Evolutionary conservation across 805 yeast species (phyloP).

Genomic region (Ogataea chonburiensis): DNA sequence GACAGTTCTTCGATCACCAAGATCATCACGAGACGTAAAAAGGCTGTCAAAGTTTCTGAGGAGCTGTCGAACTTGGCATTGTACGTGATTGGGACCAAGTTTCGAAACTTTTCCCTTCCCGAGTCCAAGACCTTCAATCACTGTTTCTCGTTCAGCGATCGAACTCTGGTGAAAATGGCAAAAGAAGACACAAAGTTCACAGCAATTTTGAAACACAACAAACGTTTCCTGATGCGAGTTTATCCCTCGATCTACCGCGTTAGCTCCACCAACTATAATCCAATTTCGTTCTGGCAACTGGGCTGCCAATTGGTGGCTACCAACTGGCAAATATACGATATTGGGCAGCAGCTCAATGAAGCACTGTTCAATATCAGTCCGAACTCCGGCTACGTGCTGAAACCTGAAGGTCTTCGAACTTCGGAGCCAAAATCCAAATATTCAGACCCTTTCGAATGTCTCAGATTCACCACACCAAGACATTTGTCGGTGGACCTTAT

Average conservation of each 20-base stretch:
- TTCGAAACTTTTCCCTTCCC: slow-evolving; percentile 79
- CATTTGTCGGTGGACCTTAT: slow-evolving; percentile 47
- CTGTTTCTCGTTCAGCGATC: slow-evolving; percentile 84
- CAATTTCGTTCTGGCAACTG: slow-evolving; percentile 73
- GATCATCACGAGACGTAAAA: slow-evolving; percentile 20
- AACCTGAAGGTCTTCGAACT: slow-evolving; percentile 46
- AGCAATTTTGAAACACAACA: slow-evolving; percentile 74
- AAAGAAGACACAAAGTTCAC: slow-evolving; percentile 56
- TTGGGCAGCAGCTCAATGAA: slow-evolving; percentile 85
- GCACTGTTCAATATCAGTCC: slow-evolving; percentile 68
- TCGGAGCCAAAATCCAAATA: slow-evolving; percentile 20
- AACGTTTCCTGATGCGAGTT: slow-evolving; percentile 70
- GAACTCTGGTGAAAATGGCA: slow-evolving; percentile 58
- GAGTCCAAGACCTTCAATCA: slow-evolving; percentile 80
- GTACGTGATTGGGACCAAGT: slow-evolving; percentile 73
- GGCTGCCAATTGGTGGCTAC: slow-evolving; percentile 97
- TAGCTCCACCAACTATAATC: slow-evolving; percentile 78
- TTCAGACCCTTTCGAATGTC: slow-evolving; percentile 21
- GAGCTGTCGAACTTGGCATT: slow-evolving; percentile 63
- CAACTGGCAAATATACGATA: slow-evolving; percentile 92
- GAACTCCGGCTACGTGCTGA: slow-evolving; percentile 73
- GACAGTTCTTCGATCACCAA: slow-evolving; percentile 27
- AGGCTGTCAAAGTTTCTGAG: slow-evolving; percentile 32
- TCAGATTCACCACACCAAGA: slow-evolving; percentile 14
- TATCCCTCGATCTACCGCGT: slow-evolving; percentile 83